Evolutionary conservation across 768 basidiomycete genomes (phyloP).

Genomic region (Glaciozyma antarctica): DNA sequence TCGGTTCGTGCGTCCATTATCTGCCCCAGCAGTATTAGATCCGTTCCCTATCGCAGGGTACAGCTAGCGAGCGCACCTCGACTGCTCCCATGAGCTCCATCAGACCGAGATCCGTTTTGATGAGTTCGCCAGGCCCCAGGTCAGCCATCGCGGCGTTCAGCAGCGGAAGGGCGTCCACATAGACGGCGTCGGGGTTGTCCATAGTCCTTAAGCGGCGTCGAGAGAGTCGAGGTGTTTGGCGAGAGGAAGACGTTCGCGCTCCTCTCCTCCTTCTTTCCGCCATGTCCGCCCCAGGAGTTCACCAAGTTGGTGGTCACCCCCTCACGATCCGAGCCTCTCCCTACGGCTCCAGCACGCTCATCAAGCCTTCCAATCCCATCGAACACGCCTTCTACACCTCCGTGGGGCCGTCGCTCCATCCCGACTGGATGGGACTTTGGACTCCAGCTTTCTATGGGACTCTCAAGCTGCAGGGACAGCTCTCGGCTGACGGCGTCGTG

Average conservation of each 20-base stretch:
- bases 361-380: constrained; percentile 59
- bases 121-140: constrained; percentile 12
- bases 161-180: background rate
- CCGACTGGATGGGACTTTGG: constrained; percentile 43
- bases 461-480: constrained; percentile 58
- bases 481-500: constrained; percentile 37
- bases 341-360: constrained; percentile 60
- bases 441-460: constrained; percentile 73
- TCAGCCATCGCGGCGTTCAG: constrained; percentile 11
- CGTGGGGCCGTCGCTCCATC: constrained; percentile 39
- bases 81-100: constrained; percentile 28
- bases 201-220: background rate
- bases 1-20: constrained; percentile 28
- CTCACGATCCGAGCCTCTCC: constrained; percentile 57
- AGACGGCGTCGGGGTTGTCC: background rate
- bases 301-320: constrained; percentile 72
- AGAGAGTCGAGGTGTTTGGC: background rate
- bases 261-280: background rate
- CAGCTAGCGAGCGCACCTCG: constrained; percentile 12
- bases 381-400: constrained; percentile 66
- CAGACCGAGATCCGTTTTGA: constrained; percentile 5
- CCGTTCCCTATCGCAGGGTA: background rate
- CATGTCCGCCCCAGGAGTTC: constrained; percentile 1
- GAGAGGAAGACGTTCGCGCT: background rate
- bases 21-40: background rate